These are phyloP conservation scores for Stylonectria norvegica DNA, from an alignment of 2,329 filamentous ascomycete species.

Conservation along the genomic window DNA sequence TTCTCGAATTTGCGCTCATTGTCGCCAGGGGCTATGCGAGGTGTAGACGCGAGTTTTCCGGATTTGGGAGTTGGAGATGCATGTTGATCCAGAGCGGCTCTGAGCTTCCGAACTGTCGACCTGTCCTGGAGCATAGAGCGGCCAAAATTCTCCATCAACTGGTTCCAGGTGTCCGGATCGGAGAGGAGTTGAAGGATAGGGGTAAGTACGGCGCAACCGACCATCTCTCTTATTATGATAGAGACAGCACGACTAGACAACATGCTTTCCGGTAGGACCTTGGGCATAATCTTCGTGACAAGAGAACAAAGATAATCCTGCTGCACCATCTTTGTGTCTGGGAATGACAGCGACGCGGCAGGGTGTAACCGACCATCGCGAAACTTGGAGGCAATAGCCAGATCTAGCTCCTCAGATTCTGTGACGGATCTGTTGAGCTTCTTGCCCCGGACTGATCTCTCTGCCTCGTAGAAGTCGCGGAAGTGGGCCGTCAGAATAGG, in stretches of 20 bases:
- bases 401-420: conserved; percentile 91
- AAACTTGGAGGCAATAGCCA: conserved; percentile 94
- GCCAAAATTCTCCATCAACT: conserved; percentile 86
- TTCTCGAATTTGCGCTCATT: conserved; percentile 91
- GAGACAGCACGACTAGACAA: conserved; percentile 77
- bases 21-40: conserved; percentile 75
- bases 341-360: conserved; percentile 77
- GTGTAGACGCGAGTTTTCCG: conserved; percentile 65
- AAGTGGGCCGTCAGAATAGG: conserved; percentile 87
- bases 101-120: conserved; percentile 87
- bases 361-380: conserved; percentile 83
- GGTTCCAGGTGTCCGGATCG: conserved; percentile 97
- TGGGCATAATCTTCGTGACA: conserved; percentile 68
- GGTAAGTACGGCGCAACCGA: conserved; percentile 85
- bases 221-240: conserved; percentile 80
- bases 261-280: conserved; percentile 69
- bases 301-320: conserved; percentile 83
- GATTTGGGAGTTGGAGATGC: conserved; percentile 73
- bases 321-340: conserved; percentile 79
- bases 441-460: conserved; percentile 79
- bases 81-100: conserved; percentile 90
- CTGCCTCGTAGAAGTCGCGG: conserved; percentile 85
- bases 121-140: conserved; percentile 88
- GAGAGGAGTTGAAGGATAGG: conserved; percentile 77
- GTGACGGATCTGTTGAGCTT: conserved; percentile 87